Conservation (phyloP, 352 stramenopile genomes). For the Phytophthora pisi region DNA sequence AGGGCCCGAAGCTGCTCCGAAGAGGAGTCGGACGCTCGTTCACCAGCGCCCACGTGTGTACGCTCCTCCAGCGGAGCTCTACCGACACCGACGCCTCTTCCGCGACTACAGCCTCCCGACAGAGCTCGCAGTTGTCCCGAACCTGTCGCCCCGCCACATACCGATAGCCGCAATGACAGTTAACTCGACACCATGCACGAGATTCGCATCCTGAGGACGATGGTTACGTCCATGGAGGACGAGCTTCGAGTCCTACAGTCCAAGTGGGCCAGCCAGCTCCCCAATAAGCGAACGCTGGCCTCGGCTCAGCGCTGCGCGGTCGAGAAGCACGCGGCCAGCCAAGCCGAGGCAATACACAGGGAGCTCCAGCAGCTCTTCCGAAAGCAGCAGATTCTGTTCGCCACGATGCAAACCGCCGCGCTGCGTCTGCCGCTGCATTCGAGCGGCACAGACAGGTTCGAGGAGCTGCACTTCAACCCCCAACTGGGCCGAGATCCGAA, state of each 20-base stretch:
- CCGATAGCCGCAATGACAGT: slow-evolving; percentile 9
- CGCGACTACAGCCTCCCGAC: neutral
- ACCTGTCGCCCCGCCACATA: neutral
- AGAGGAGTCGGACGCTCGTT: neutral
- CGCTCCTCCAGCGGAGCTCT: neutral
- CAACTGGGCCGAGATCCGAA: slow-evolving; percentile 13
- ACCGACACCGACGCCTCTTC: neutral
- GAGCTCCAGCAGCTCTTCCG: slow-evolving; percentile 45
- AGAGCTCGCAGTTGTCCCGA: neutral
- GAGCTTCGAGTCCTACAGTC: slow-evolving; percentile 20
- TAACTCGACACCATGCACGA: slow-evolving; percentile 27
- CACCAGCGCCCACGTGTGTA: neutral
- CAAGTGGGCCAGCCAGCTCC: slow-evolving; percentile 29
- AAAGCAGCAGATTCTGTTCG: slow-evolving; percentile 57
- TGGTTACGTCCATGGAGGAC: slow-evolving; percentile 36
- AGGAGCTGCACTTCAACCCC: slow-evolving; percentile 29
- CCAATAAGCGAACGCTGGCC: slow-evolving; percentile 12
- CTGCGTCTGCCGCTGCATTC: slow-evolving; percentile 34
- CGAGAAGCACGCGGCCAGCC: slow-evolving; percentile 34
- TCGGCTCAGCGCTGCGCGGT: slow-evolving; percentile 44
- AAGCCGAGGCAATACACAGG: slow-evolving; percentile 29
- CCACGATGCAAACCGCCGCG: slow-evolving; percentile 44
- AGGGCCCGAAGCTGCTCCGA: neutral
- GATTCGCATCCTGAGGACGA: slow-evolving; percentile 28
- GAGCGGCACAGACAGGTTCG: slow-evolving; percentile 24